Conservation (phyloP, 2,329 filamentous ascomycete genomes). For the Zymoseptoria brevis region DNA sequence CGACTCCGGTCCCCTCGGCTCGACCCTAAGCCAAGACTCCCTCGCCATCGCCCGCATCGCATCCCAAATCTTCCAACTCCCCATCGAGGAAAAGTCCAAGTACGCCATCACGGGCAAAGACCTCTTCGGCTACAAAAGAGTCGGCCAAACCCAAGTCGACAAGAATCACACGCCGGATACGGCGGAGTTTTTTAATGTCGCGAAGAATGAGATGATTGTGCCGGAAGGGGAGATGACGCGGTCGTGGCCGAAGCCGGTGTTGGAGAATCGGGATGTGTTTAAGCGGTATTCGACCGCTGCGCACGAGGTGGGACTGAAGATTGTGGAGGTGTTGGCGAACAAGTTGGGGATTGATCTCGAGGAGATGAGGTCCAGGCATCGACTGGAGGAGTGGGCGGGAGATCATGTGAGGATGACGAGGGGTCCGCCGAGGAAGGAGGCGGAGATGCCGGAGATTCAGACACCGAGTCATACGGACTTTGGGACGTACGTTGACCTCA, state of each 20-base stretch:
- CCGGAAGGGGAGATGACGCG: constrained; percentile 26
- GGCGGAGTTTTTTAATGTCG: constrained; percentile 52
- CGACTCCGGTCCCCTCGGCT: constrained; percentile 19
- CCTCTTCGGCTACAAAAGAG: constrained; percentile 30
- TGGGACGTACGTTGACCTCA: constrained; percentile 25
- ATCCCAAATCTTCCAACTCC: constrained; percentile 41
- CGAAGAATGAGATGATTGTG: constrained; percentile 47
- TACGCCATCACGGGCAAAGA: constrained; percentile 42
- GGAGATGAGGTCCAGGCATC: constrained; percentile 41
- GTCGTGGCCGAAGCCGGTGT: constrained; percentile 21
- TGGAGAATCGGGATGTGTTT: constrained; percentile 27
- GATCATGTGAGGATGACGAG: constrained; percentile 48
- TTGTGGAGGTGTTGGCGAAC: constrained; percentile 41
- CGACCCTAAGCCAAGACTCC: constrained; percentile 21
- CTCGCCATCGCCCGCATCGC: constrained; percentile 31
- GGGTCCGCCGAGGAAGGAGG: constrained; percentile 38
- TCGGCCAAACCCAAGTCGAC: constrained; percentile 42
- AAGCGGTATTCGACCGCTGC: constrained; percentile 39
- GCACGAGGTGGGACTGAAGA: constrained; percentile 39
- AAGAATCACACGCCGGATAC: constrained; percentile 42
- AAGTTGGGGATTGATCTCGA: constrained; percentile 37
- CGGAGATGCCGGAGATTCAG: constrained; percentile 30
- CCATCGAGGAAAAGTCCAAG: constrained; percentile 40
- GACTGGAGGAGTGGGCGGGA: constrained; percentile 36
- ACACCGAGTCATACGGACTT: constrained; percentile 47